Conservation (phyloP, 345 rosid species). For the Boechera stricta region DNA sequence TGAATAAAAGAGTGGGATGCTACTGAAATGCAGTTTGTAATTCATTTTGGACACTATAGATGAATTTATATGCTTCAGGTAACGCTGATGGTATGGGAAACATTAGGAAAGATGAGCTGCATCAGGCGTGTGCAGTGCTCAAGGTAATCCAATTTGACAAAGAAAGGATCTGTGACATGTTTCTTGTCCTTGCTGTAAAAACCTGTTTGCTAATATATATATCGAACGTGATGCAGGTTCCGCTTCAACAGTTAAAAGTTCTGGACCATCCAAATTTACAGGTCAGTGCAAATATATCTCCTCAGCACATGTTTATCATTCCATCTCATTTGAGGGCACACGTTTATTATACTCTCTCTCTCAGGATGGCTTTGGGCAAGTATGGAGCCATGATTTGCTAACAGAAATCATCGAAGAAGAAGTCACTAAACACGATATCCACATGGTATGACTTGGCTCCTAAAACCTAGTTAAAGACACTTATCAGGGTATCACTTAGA, state of each 20-base stretch:
- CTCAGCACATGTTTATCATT: neutral
- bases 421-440: constrained; percentile 53
- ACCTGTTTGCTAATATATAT: constrained; percentile 9
- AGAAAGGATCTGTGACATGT: neutral
- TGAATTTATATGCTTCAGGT: constrained; percentile 47
- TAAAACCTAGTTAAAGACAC: constrained; percentile 4
- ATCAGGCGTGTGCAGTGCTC: constrained; percentile 72
- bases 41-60: neutral
- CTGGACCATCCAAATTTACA: constrained; percentile 73
- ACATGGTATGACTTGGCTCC: constrained; percentile 55
- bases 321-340: neutral
- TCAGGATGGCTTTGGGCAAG: constrained; percentile 88
- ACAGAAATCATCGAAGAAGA: constrained; percentile 65
- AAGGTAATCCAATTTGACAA: constrained; percentile 48
- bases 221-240: constrained; percentile 53
- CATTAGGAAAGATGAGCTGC: constrained; percentile 66
- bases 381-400: constrained; percentile 70
- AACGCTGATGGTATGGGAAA: constrained; percentile 85
- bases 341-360: constrained; percentile 31
- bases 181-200: constrained; percentile 16
- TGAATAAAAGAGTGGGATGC: neutral
- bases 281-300: constrained; percentile 46
- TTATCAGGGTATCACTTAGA: neutral
- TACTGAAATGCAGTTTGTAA: constrained; percentile 1
- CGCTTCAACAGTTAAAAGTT: constrained; percentile 63